Evolutionary conservation across 2,329 filamentous ascomycete species (phyloP).

Genomic region (Aspergillus vadensis): DNA sequence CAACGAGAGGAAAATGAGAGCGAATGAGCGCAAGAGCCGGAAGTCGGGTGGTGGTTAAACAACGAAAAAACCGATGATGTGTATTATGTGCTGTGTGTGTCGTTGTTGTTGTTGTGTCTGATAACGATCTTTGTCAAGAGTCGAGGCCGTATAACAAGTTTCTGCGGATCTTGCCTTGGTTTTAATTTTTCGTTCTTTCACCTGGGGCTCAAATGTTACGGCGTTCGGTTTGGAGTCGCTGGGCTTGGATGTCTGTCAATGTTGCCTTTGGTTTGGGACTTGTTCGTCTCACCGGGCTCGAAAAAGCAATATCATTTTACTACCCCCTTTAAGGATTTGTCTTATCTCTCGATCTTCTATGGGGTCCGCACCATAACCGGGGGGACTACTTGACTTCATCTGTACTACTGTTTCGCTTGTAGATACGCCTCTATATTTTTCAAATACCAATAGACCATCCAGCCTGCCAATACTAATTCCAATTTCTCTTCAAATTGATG

Average conservation of each 20-base stretch:
- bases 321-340: not conserved
- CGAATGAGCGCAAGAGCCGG: conserved; percentile 60
- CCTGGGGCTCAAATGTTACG: conserved; percentile 20
- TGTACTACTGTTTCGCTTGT: not conserved
- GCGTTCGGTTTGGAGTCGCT: conserved; percentile 29
- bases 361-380: not conserved
- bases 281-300: not conserved
- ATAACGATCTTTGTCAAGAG: conserved; percentile 5
- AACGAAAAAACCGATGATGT: too few species aligned
- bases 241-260: conserved; percentile 23
- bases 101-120: conserved; percentile 1
- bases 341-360: not conserved
- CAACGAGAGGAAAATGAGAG: conserved; percentile 68
- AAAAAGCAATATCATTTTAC: conserved; percentile 20
- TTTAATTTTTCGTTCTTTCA: conserved; percentile 17
- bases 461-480: not conserved
- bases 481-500: not conserved
- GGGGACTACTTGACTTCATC: not conserved
- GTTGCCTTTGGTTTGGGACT: conserved; percentile 12
- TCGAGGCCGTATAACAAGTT: conserved; percentile 14
- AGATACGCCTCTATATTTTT: not conserved
- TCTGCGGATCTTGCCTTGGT: conserved; percentile 10
- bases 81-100: not conserved
- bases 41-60: conserved; percentile 31
- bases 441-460: not conserved